Conservation (phyloP, 768 basidiomycete species). For the Phlebiopsis gigantea region DNA sequence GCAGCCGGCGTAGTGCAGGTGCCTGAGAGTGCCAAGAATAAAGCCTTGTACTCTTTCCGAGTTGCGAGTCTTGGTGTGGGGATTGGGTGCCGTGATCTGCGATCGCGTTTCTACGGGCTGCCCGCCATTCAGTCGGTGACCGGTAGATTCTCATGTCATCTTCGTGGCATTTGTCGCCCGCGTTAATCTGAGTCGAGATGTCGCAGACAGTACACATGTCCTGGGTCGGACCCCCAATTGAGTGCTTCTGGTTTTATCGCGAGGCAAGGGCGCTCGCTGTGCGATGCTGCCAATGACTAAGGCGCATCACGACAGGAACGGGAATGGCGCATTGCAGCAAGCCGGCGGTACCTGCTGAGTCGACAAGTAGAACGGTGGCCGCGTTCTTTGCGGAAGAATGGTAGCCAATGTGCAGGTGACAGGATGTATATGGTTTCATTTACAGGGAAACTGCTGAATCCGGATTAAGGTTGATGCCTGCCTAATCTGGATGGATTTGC, state of each 20-base stretch:
- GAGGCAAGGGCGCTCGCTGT: background rate
- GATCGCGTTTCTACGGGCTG: background rate
- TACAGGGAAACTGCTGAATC: slow-evolving; percentile 1
- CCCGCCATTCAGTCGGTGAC: background rate
- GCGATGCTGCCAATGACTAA: too few species aligned
- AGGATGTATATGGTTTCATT: too few species aligned
- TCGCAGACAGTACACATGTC: background rate
- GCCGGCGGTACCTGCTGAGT: too few species aligned
- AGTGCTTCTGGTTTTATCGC: background rate
- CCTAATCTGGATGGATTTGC: background rate
- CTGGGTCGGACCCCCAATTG: background rate
- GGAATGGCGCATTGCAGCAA: too few species aligned
- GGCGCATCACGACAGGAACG: too few species aligned
- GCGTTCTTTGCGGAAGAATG: too few species aligned
- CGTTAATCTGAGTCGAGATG: background rate
- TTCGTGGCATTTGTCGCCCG: background rate
- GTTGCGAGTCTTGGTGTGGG: background rate
- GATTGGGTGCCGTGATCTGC: background rate
- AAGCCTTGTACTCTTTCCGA: background rate
- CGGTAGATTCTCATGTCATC: background rate
- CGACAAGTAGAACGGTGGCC: too few species aligned
- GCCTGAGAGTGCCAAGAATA: background rate
- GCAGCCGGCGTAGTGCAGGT: background rate
- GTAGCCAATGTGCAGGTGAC: too few species aligned
- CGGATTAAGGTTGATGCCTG: background rate